Base-by-base conservation (phyloP, 768 basidiomycete species). In the Pulveroboletus ravenelii region DNA sequence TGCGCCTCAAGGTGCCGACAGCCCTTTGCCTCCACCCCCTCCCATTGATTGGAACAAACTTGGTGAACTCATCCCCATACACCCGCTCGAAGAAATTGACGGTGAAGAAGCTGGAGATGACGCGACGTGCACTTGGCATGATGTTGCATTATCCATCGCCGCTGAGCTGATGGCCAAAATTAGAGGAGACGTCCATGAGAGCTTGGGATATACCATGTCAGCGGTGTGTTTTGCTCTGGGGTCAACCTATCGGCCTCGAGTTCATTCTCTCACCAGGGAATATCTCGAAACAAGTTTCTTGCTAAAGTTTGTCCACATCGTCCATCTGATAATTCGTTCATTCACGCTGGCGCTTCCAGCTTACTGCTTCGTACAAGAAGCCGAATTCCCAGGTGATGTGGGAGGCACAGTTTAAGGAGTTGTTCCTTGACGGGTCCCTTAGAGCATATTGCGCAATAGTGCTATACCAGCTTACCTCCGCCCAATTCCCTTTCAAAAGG, bases 231-330 rank as follows among this genome's bases (percentile, higher is more conserved):
- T 42, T 34, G 2, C 10, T 38, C 23, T 49, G 30, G 17, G 46
- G 15, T 29, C 31, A n/a, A 34, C 23, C 27, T 4, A 41, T 6
- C 8, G 3, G 38, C 27, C 37, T 25, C 13, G 10, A 5, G 41
- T 23, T 41, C 31, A 30, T 41, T 10, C 32, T 30, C 17, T 38
- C 36, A 13, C 3, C 31, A 93, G 91, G 93, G 93, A 1, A 84
- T 97, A 50, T 82, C 91, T 13, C 78, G 92, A 62, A 97, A 95
- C 63, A 96, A 97, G 66, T 94, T 94, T 59, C 75, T 98, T 23
- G 89, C 96, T 0, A 99, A 99, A 79, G 92, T 90, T 3, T 29
- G 61, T 45, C 48, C 43, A 62, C 45, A 17, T 23, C 43, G 32
- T 45, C 9, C 8, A 12, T 41, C 15, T 34, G 18, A n/a, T 14